Base-by-base conservation (phyloP, 176 grass and related monocot genomes). In the Areca catechu region DNA sequence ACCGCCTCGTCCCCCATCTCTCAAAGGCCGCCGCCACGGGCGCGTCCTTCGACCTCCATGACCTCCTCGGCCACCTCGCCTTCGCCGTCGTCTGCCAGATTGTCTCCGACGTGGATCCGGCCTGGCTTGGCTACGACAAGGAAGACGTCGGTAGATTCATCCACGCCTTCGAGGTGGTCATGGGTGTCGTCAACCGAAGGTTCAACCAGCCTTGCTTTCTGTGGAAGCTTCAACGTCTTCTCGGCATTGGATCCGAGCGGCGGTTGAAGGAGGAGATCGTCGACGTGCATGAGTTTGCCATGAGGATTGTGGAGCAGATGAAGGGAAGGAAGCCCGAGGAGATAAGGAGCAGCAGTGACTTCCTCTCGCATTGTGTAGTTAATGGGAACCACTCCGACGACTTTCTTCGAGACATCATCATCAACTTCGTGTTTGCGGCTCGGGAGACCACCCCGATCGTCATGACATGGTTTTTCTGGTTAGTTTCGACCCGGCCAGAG, bases 401-500 rank as follows among this genome's bases (percentile, higher is more conserved):
- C 20, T 75, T 72, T 37, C 89, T 95, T 69, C 79, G 89, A 12
- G 85, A 95, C 85, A 81, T 78, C 24, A 82, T 86, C 30, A 85
- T 80, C 72, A 86, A 72, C 65, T 89, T 89, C 62, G 53, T 95
- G 3, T 75, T 95, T 16, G 89, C 89, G 0, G 89, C 79, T 18
- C 48, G 82, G 7, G 89, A 89, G 61, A 80, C 79, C 50, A 95
- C 82, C 4, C 85, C 89, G 0, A 82, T 73, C 15, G 82, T 66
- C 22, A 82, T 95, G 71, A 71, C 69, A n/a, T 89, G 85, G 85
- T 86, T 95, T 66, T 95, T 95, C 62, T 95, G 82, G 90, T 70
- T 95, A 4, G 56, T 95, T 1, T 80, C 85, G 43, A 80, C 90
- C 9, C 82, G 73, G 2, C 75, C 85, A 0, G 82, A 83, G n/a